phyloP scores from a whole-genome alignment of 192 early-diverging fungal genomes.

The Entomortierella parvispora region DNA sequence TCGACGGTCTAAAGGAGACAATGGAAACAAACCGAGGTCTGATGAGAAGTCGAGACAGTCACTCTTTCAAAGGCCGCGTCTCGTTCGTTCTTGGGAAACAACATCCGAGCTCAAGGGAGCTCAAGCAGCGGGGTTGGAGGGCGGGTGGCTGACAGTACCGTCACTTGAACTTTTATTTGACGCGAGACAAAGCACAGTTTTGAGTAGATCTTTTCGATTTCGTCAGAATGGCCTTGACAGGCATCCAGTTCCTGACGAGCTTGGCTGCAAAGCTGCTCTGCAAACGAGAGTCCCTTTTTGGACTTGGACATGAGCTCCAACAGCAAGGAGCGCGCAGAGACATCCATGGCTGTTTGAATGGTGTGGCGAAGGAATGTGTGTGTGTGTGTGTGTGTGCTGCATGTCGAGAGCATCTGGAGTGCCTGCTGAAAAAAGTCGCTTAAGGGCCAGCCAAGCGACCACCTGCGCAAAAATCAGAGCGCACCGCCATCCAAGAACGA shows the following conservation, averaged over 20 bases:
- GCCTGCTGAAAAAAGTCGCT: neutral
- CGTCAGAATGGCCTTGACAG: slow-evolving; percentile 41
- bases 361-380: neutral
- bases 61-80: no score
- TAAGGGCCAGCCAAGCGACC: neutral
- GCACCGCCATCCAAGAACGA: slow-evolving; percentile 27
- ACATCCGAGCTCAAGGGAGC: no score
- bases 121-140: neutral
- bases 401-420: neutral
- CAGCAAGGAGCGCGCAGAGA: slow-evolving; percentile 35
- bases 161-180: slow-evolving; percentile 45
- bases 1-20: slow-evolving; percentile 25
- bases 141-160: slow-evolving; percentile 10
- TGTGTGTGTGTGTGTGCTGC: neutral
- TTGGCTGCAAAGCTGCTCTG: slow-evolving; percentile 46
- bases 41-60: no score
- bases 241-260: slow-evolving; percentile 42
- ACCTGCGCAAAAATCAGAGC: neutral
- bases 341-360: slow-evolving; percentile 18
- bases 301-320: slow-evolving; percentile 47
- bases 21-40: neutral
- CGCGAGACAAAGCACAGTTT: slow-evolving; percentile 47
- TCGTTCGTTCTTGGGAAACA: no score
- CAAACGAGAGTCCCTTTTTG: slow-evolving; percentile 43
- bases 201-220: slow-evolving; percentile 51